Base-by-base conservation (phyloP, 345 rosid genomes). In the Euphorbia pulcherrima region DNA sequence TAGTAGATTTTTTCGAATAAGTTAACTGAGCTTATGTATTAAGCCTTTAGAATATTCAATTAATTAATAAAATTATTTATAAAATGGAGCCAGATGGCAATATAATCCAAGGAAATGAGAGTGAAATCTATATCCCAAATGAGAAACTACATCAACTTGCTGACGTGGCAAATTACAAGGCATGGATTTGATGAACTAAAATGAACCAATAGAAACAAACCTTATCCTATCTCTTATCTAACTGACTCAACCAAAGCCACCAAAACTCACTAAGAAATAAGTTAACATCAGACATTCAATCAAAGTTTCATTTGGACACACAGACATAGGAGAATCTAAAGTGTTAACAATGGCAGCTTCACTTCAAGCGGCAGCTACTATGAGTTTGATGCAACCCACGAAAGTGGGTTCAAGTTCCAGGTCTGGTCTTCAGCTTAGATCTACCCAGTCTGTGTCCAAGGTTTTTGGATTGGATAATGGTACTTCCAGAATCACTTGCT, bases 311-410 rank as follows among this genome's bases (percentile, higher is more conserved):
- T 39, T 12, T 39, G 2, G 14, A 14, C 44, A 11, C 30, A 1
- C 1, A n/a, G 24, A 10, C 0, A 29, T 1, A 17, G 29, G 10
- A 56, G n/a, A n/a, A n/a, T n/a, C n/a, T n/a, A n/a, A n/a, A n/a
- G n/a, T n/a, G n/a, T n/a, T n/a, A n/a, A 29, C 39, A 6, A 93
- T 90, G 98, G 94, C 98, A 26, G 84, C 97, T 74, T 85, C 98
- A 30, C 78, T 90, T 29, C 98, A 93, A 78, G 88, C 96, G 58
- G 91, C 96, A 53, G 94, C 94, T 40, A 89, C 98, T 8, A n/a
- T n/a, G n/a, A n/a, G n/a, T n/a, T 73, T 89, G 17, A 83, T 85
- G 83, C 98, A 87, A 72, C 92, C 96, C 69, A 74, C 90, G 40
- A 89, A 86, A 80, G 73, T 83, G 72, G 79, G 26, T 12, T 3